Base-by-base conservation (phyloP, 257 asterid species). In the Petrea volubilis region DNA sequence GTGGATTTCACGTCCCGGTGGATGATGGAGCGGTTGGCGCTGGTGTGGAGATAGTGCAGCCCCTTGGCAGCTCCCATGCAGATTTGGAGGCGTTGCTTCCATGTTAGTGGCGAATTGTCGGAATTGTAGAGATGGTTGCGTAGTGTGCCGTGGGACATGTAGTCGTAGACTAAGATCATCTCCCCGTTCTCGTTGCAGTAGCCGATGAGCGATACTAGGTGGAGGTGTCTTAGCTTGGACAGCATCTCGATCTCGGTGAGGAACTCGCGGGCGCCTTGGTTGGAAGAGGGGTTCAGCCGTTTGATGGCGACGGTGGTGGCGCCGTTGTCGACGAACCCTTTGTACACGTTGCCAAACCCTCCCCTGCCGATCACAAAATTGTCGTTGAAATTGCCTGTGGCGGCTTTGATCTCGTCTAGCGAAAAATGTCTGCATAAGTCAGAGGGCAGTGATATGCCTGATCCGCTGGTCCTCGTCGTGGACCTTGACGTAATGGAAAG, bases 1-100 rank as follows among this genome's bases (percentile, higher is more conserved):
- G 92, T 85, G 5, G 96, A 85, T 77, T 89, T 87, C 34, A 89
- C 86, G 57, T 89, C 96, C 7, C 96, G 83, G 65, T 87, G 96
- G 58, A 90, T 90, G 44, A 90, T 80, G 29, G 64, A 29, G 53
- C 76, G 73, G 14, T 79, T 80, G 0, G 81, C 70, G n/a, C 91
- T 83, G 3, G 84, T 55, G 77, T 90, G 96, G 18, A 90, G 96
- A 60, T 87, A 90, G 15, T 78, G 71, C 41, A 90, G 40, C 7
- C 93, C 96, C 36, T 71, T 84, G 5, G 95, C 95, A 0, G 97
- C 89, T 24, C 93, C 97, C 17, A 80, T 28, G 72, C 88, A 81
- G 64, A 88, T 83, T 7, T 70, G 79, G 11, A 88, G 91, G 28
- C 95, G 88, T 15, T 81, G 67, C 62, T 73, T 84, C 95, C 93